These are phyloP conservation scores for Solanum hybrid DNA, from an alignment of 305 asterid genomes.

Conservation along the genomic window DNA sequence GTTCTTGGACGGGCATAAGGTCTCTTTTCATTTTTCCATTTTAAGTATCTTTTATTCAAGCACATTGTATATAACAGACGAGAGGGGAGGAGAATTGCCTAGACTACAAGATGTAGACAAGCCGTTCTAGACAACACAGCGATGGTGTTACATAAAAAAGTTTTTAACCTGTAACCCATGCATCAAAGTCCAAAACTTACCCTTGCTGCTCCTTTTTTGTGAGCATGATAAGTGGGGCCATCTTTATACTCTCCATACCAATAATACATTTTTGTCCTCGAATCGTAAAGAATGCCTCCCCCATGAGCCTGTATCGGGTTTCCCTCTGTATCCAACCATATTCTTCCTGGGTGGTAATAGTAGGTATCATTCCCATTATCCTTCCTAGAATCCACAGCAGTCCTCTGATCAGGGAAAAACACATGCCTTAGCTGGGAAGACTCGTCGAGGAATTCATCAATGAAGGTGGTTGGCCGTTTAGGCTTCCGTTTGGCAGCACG, in stretches of 20 bases:
- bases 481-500: conserved; percentile 82
- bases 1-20: not conserved
- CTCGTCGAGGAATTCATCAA: conserved; percentile 85
- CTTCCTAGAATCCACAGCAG: conserved; percentile 48
- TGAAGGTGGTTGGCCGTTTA: conserved; percentile 42
- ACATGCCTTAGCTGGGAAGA: conserved; percentile 63
- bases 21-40: not conserved
- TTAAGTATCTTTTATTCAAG: not conserved
- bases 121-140: not conserved
- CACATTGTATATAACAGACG: not conserved
- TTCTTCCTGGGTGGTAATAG: conserved; percentile 60
- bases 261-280: conserved; percentile 47
- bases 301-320: conserved; percentile 95
- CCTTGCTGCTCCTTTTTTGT: conserved; percentile 82
- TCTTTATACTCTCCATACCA: conserved; percentile 98
- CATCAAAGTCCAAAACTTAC: conserved; percentile 28
- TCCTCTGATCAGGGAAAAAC: conserved; percentile 53
- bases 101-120: not conserved
- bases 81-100: not conserved
- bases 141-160: not conserved
- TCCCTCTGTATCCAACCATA: conserved; percentile 89
- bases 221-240: conserved; percentile 89
- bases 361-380: conserved; percentile 37
- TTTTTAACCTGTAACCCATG: not conserved
- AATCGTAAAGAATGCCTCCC: conserved; percentile 77